Percentiles rank a stretch among this genome's conserved stretches.
phyloP scores from a whole-genome alignment of 345 rosid species.

The Geranium brycei region DNA sequence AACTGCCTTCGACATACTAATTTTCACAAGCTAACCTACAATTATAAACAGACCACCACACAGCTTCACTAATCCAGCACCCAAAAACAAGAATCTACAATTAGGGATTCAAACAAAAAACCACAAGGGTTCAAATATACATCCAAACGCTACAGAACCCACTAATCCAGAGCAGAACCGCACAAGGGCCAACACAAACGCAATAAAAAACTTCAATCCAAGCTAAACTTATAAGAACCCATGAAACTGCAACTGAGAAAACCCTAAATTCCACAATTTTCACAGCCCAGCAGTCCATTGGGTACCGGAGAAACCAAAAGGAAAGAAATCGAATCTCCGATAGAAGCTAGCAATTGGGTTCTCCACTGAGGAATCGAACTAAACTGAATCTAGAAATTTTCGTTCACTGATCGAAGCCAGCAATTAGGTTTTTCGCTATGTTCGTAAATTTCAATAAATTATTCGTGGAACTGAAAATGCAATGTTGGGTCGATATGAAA shows the following conservation, averaged over 20 bases:
- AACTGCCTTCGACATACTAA: constrained; percentile 39
- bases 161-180: neutral
- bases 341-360: no score
- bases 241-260: no score
- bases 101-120: neutral
- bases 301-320: neutral
- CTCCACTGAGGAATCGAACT: no score
- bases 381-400: neutral
- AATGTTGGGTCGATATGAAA: neutral
- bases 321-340: no score
- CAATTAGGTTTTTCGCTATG: neutral
- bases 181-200: neutral
- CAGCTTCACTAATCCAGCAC: neutral
- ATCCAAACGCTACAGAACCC: no score
- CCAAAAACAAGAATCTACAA: neutral
- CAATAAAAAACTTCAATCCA: neutral
- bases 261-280: neutral
- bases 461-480: neutral
- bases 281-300: no score
- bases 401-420: no score
- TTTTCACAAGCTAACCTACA: neutral
- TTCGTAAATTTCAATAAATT: no score
- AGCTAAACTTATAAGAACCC: neutral
- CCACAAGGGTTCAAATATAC: no score
- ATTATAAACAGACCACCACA: neutral